Percentiles rank a stretch among this genome's conserved stretches.
Conservation (phyloP, 768 basidiomycete genomes). For the Galerina sulciceps region DNA sequence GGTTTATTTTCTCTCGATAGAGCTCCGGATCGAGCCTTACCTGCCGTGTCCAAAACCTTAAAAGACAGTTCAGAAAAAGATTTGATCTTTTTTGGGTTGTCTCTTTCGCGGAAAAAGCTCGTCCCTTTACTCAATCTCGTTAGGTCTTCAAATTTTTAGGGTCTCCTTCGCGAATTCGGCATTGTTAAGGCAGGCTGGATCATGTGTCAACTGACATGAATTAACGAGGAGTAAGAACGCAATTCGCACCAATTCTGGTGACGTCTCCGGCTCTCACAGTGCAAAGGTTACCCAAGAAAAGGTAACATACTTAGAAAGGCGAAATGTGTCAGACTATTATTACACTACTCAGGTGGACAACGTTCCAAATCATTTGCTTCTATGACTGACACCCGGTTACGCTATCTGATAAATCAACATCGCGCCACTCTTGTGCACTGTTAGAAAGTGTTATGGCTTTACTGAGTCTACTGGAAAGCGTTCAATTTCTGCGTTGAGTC, state of each 20-base stretch:
- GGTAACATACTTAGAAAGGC: not conserved
- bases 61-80: constrained; percentile 4
- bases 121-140: not conserved
- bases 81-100: not conserved
- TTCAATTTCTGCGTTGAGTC: not conserved
- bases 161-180: not conserved
- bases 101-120: not conserved
- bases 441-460: not conserved
- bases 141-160: not conserved
- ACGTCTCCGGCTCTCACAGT: constrained; percentile 10
- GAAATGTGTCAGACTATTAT: not conserved
- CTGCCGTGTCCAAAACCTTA: constrained; percentile 1
- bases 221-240: not conserved
- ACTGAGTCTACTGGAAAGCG: not conserved
- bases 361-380: not conserved
- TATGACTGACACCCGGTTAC: constrained; percentile 10
- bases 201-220: not conserved
- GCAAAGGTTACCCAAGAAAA: not conserved
- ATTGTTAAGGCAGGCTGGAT: not conserved
- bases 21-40: constrained; percentile 3
- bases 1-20: not conserved
- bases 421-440: not conserved
- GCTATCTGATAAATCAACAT: constrained; percentile 1
- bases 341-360: not conserved
- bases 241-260: not conserved